Conservation (phyloP, 306 rosid genomes). For the Cicer bijugum region DNA sequence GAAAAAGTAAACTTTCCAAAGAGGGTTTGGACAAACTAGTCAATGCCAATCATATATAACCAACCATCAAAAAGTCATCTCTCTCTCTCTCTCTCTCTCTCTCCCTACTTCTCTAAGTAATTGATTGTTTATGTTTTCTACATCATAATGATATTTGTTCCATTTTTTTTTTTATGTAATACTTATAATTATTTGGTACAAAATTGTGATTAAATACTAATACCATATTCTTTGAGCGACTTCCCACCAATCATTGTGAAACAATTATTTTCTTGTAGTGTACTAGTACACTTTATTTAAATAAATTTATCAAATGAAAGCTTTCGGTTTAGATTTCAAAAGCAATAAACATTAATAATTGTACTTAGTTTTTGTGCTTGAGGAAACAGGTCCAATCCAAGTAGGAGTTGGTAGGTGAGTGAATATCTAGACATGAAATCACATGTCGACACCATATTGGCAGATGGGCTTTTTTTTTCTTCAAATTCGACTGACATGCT, state of each 20-base stretch:
- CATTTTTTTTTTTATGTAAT: no score
- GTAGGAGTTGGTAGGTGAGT: slow-evolving; percentile 34
- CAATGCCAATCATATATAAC: slow-evolving; percentile 88
- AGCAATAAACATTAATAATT: neutral
- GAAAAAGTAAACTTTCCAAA: slow-evolving; percentile 79
- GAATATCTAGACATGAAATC: slow-evolving; percentile 12
- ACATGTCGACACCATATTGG: slow-evolving; percentile 6
- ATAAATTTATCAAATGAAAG: no score
- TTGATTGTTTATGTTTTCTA: neutral
- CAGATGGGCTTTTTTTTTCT: neutral
- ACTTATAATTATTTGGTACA: no score
- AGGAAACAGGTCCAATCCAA: slow-evolving; percentile 39
- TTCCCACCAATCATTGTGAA: no score
- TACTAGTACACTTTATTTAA: no score
- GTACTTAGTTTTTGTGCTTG: neutral
- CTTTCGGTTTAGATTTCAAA: no score
- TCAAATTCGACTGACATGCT: neutral
- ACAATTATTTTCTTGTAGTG: no score
- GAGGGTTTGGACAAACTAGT: slow-evolving; percentile 82
- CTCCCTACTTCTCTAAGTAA: slow-evolving; percentile 17
- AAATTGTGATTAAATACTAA: no score
- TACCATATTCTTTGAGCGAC: no score
- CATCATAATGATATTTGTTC: no score
- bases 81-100: slow-evolving; percentile 8
- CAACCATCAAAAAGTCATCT: slow-evolving; percentile 61